A percentile compares a stretch with the other conserved stretches of the same genome.
Evolutionary conservation across 257 asterid genomes (phyloP).

Genomic region (Solanum pinnatisectum): DNA sequence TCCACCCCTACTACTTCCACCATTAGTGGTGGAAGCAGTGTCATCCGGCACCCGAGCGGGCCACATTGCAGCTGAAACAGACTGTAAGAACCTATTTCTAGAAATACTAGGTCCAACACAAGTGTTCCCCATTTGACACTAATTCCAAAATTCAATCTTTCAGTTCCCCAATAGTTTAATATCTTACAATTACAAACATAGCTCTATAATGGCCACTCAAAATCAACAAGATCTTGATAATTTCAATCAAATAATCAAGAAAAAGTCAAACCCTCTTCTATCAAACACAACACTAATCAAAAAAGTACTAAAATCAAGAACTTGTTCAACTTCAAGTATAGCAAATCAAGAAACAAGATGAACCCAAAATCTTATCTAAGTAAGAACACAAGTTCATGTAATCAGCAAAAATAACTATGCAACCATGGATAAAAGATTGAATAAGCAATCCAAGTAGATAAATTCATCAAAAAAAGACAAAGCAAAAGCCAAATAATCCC

Average conservation of each 20-base stretch:
- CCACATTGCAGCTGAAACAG: conserved; percentile 92
- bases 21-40: conserved; percentile 24
- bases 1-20: conserved; percentile 34
- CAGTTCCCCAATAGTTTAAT: background rate
- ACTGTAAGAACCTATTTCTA: conserved; percentile 62
- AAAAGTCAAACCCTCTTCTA: background rate
- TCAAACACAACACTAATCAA: background rate
- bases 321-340: background rate
- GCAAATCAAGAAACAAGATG: background rate
- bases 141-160: conserved; percentile 1
- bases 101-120: conserved; percentile 83
- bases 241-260: background rate
- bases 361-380: background rate
- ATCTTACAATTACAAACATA: background rate
- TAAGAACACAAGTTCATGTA: background rate
- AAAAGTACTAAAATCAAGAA: background rate
- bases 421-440: background rate
- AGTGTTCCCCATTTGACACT: conserved; percentile 71
- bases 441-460: background rate
- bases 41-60: conserved; percentile 54
- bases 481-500: background rate
- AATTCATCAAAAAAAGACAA: background rate
- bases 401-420: background rate
- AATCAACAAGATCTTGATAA: background rate
- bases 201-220: background rate